phyloP scores from a whole-genome alignment of 768 basidiomycete genomes.

The Rhodotorula taiwanensis region DNA sequence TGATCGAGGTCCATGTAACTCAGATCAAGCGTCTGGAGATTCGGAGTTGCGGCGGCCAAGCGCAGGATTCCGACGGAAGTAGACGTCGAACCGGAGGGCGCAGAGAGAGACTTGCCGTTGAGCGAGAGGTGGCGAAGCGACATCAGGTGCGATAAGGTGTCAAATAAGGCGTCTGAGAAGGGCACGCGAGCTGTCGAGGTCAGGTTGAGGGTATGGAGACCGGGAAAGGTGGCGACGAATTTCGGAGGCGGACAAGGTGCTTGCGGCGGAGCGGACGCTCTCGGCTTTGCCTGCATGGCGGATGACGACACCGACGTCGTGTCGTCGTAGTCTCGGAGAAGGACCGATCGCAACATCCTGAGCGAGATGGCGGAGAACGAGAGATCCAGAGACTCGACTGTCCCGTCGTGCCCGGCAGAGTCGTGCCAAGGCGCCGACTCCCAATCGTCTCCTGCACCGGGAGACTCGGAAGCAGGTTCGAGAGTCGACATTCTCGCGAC shows the following conservation, averaged over 20 bases:
- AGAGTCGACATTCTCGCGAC: too few relatives aligned
- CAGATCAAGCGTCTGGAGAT: constrained; percentile 3
- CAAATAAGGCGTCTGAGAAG: constrained; percentile 11
- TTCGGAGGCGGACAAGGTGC: not conserved
- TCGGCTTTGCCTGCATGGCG: too few relatives aligned
- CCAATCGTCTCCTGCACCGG: too few relatives aligned
- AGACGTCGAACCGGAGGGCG: not conserved
- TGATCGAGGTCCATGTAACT: constrained; percentile 3
- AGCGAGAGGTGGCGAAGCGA: constrained; percentile 19
- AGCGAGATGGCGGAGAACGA: constrained; percentile 17
- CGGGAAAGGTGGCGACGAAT: constrained; percentile 12
- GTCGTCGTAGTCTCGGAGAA: not conserved
- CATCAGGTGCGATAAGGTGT: constrained; percentile 6
- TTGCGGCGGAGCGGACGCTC: not conserved
- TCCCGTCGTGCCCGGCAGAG: not conserved
- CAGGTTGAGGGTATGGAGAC: constrained; percentile 16
- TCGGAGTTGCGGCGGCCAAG: constrained; percentile 12
- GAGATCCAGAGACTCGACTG: constrained; percentile 4
- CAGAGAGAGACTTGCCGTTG: constrained; percentile 3
- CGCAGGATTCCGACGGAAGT: constrained; percentile 3
- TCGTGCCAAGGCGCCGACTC: not conserved
- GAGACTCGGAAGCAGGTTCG: too few relatives aligned
- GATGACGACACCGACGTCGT: too few relatives aligned
- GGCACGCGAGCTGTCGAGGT: not conserved
- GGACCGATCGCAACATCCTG: not conserved